A percentile compares a stretch with the other conserved stretches of the same genome.
These are phyloP conservation scores for Citrus inodora DNA, from an alignment of 345 rosid species.

Conservation along the genomic window DNA sequence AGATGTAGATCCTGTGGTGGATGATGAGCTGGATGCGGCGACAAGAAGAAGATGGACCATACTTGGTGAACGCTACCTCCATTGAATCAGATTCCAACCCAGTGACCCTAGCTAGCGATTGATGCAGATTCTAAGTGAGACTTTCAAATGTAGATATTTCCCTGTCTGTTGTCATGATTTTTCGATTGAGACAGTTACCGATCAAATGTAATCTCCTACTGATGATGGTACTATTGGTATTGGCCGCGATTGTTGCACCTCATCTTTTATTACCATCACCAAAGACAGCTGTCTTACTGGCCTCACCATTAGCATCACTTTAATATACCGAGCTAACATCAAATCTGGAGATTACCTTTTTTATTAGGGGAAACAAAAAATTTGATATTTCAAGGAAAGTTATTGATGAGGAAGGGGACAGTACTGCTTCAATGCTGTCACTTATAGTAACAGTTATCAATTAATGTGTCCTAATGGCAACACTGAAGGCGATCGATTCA, in stretches of 20 bases:
- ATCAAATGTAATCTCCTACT: not conserved
- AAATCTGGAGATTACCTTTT: too few species aligned
- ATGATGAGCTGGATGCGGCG: constrained; percentile 28
- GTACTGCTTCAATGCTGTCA: too few species aligned
- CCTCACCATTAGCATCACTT: not conserved
- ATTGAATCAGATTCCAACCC: constrained; percentile 37
- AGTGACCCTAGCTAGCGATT: not conserved
- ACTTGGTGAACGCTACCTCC: constrained; percentile 6
- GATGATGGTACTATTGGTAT: not conserved
- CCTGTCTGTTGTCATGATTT: not conserved
- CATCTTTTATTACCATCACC: not conserved
- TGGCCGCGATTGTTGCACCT: not conserved
- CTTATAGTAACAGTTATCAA: too few species aligned
- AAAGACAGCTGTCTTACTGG: not conserved
- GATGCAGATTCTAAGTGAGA: not conserved
- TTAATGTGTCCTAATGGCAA: too few species aligned
- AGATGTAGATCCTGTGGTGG: constrained; percentile 9
- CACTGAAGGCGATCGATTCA: too few species aligned
- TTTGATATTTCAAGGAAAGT: too few species aligned
- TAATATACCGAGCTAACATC: not conserved
- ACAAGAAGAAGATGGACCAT: constrained; percentile 20
- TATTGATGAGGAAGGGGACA: too few species aligned
- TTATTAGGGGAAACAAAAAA: too few species aligned
- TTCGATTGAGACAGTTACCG: not conserved
- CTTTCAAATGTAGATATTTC: not conserved